Conservation (phyloP, 2,329 filamentous ascomycete species). For the Alternaria sp. region DNA sequence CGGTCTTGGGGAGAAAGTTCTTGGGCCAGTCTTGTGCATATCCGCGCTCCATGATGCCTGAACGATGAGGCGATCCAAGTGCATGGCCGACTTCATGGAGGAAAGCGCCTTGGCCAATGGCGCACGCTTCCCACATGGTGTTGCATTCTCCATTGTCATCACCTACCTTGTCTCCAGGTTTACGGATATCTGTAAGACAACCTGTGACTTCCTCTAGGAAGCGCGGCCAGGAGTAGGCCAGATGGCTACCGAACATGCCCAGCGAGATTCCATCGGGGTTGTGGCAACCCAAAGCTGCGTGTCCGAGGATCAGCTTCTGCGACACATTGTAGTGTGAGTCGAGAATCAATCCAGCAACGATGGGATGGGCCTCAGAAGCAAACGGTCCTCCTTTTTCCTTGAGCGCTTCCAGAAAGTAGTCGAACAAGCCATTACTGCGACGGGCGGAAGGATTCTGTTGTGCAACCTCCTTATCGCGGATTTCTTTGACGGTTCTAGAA, state of each 20-base stretch:
- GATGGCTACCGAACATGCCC: slow-evolving; percentile 39
- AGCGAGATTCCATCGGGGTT: slow-evolving; percentile 37
- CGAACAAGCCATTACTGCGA: slow-evolving; percentile 24
- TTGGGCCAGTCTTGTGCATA: slow-evolving; percentile 50
- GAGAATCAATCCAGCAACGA: slow-evolving; percentile 45
- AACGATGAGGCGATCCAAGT: slow-evolving; percentile 44
- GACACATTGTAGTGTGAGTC: slow-evolving; percentile 39
- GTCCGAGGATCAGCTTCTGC: slow-evolving; percentile 32
- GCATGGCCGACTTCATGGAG: slow-evolving; percentile 52
- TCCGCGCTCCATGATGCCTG: slow-evolving; percentile 47
- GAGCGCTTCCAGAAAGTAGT: slow-evolving; percentile 37
- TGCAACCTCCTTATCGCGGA: slow-evolving; percentile 29
- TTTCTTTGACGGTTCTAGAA: slow-evolving; percentile 34
- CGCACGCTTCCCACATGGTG: slow-evolving; percentile 58
- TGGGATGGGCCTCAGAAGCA: slow-evolving; percentile 59
- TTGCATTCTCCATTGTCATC: slow-evolving; percentile 51
- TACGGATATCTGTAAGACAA: slow-evolving; percentile 46
- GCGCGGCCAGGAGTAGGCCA: slow-evolving; percentile 44
- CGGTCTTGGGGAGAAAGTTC: slow-evolving; percentile 51
- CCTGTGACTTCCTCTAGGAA: slow-evolving; percentile 40
- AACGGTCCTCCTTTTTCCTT: slow-evolving; percentile 37
- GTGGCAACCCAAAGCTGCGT: slow-evolving; percentile 39
- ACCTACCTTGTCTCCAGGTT: slow-evolving; percentile 48
- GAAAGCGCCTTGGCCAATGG: slow-evolving; percentile 51
- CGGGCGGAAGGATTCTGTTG: slow-evolving; percentile 32